A percentile compares a stretch with the other conserved stretches of the same genome.
Conservation (phyloP, 495 filamentous ascomycete species). For the Aspergillus sclerotioniger region DNA sequence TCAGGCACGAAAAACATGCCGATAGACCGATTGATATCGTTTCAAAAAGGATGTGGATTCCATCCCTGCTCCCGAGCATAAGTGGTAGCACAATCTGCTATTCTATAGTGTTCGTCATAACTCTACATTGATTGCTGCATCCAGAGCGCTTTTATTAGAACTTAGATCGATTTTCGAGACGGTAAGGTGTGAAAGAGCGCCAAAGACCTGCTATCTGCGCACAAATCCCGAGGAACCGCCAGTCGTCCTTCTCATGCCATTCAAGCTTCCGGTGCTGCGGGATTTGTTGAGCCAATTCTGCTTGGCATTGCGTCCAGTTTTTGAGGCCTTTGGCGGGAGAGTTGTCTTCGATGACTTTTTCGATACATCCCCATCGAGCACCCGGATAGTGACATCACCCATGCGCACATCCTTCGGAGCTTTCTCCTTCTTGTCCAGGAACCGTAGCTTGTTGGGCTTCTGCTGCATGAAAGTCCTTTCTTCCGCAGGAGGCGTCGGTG, state of each 20-base stretch:
- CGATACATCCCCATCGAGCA: constrained; percentile 43
- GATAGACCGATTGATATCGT: background rate
- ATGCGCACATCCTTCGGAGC: constrained; percentile 54
- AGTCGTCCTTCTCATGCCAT: constrained; percentile 40
- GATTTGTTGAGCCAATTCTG: constrained; percentile 49
- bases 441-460: constrained; percentile 47
- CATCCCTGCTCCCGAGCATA: background rate
- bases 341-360: constrained; percentile 32
- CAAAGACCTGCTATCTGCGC: constrained; percentile 27
- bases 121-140: background rate
- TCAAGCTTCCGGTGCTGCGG: constrained; percentile 34
- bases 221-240: constrained; percentile 45
- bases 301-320: constrained; percentile 42
- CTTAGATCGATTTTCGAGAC: background rate
- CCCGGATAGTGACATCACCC: constrained; percentile 51
- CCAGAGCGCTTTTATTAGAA: background rate
- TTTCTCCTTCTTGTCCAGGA: constrained; percentile 50
- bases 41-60: background rate
- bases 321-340: constrained; percentile 52
- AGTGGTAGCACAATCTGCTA: no score
- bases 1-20: background rate
- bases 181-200: background rate
- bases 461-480: constrained; percentile 24
- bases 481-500: constrained; percentile 40
- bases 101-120: background rate